Percentiles rank a stretch among this genome's conserved stretches.
Conservation (phyloP, 1,284 basidiomycete species). For the Schizophyllum amplum region DNA sequence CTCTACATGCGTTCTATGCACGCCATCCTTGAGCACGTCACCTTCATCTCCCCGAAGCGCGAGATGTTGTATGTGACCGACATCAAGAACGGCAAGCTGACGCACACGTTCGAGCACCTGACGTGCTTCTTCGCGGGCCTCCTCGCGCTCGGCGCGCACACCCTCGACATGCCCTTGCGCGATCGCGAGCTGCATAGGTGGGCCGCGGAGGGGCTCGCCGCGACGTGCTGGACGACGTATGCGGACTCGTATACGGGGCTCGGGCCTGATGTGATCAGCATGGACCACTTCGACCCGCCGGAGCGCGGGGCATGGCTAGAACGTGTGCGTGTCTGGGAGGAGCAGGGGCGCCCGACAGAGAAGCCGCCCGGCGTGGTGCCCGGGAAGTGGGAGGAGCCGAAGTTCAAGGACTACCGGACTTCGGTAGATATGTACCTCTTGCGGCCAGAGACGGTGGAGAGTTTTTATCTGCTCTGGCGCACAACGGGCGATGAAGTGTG, state of each 20-base stretch:
- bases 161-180: conserved; percentile 27
- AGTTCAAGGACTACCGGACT: conserved; percentile 42
- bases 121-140: conserved; percentile 71
- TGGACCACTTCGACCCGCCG: conserved; percentile 24
- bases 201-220: conserved; percentile 63
- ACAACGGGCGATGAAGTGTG: conserved; percentile 61
- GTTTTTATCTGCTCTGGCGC: conserved; percentile 63
- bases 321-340: conserved; percentile 44
- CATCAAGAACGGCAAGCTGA: conserved; percentile 25
- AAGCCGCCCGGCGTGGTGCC: conserved; percentile 43
- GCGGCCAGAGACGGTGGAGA: conserved; percentile 68
- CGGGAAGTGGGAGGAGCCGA: conserved; percentile 17
- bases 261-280: conserved; percentile 47
- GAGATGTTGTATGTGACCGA: conserved; percentile 65
- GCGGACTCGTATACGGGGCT: conserved; percentile 54
- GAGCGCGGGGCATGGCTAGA: conserved; percentile 41
- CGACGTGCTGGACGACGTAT: conserved; percentile 61
- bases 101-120: conserved; percentile 59
- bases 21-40: conserved; percentile 53
- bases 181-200: conserved; percentile 44
- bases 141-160: conserved; percentile 59
- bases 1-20: conserved; percentile 51
- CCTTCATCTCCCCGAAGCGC: conserved; percentile 55
- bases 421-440: conserved; percentile 39
- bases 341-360: conserved; percentile 28